These are phyloP conservation scores for Phytophthora brassicae DNA, from an alignment of 352 stramenopile genomes.

Conservation along the genomic window DNA sequence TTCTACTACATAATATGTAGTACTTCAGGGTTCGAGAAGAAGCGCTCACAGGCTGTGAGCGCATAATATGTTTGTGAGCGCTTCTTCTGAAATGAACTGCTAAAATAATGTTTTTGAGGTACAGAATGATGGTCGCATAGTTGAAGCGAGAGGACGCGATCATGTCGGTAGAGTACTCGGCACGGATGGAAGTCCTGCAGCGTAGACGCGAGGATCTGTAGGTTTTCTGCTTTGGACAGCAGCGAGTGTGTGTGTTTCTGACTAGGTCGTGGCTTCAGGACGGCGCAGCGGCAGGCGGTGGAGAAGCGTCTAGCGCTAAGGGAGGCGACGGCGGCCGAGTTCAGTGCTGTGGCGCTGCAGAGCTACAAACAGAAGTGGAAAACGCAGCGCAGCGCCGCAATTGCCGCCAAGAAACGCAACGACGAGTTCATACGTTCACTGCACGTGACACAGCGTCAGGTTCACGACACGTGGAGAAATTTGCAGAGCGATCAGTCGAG, in stretches of 20 bases:
- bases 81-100: too few species aligned
- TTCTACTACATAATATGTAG: too few species aligned
- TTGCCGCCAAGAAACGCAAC: conserved; percentile 56
- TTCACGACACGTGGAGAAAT: conserved; percentile 45
- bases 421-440: conserved; percentile 63
- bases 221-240: conserved; percentile 1
- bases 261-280: conserved; percentile 29
- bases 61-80: too few species aligned
- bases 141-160: conserved; percentile 18
- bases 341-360: conserved; percentile 67
- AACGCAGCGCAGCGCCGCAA: conserved; percentile 36
- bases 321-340: conserved; percentile 77
- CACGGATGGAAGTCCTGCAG: conserved; percentile 65
- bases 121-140: conserved; percentile 14
- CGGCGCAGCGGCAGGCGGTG: conserved; percentile 50
- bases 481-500: conserved; percentile 48
- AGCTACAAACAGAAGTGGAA: conserved; percentile 71
- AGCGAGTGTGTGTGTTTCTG: not conserved
- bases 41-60: too few species aligned
- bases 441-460: conserved; percentile 50
- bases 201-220: conserved; percentile 61
- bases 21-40: too few species aligned
- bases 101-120: too few species aligned
- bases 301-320: conserved; percentile 74
- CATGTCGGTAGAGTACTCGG: conserved; percentile 63